Conservation (phyloP, 306 rosid species). For the Inga leiocalycina region DNA sequence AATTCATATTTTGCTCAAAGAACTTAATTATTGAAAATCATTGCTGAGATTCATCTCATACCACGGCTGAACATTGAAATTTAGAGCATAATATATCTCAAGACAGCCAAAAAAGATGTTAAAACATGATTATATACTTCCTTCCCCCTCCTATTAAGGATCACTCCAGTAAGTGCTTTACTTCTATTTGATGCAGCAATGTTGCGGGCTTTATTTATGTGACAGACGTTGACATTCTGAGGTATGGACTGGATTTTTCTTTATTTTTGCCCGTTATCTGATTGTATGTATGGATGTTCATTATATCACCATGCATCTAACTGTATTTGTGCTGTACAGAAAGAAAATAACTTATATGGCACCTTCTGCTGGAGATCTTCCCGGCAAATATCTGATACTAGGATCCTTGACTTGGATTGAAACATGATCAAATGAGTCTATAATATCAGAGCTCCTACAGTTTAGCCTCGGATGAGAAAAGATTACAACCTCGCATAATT, state of each 20-base stretch:
- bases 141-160: neutral
- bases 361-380: slow-evolving; percentile 91
- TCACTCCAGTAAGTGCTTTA: slow-evolving; percentile 7
- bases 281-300: neutral
- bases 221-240: slow-evolving; percentile 81
- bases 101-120: neutral
- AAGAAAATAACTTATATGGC: slow-evolving; percentile 88
- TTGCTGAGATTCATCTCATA: slow-evolving; percentile 21
- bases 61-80: neutral
- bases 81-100: neutral
- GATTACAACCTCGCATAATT: neutral
- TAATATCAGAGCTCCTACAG: neutral
- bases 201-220: slow-evolving; percentile 87
- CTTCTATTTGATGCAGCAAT: slow-evolving; percentile 58
- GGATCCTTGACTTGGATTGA: slow-evolving; percentile 91
- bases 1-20: neutral
- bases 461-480: neutral
- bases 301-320: slow-evolving; percentile 28
- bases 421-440: slow-evolving; percentile 46
- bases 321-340: slow-evolving; percentile 52
- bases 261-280: neutral
- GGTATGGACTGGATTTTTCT: slow-evolving; percentile 54
- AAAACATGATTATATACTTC: neutral
- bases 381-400: slow-evolving; percentile 76
- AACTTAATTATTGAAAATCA: neutral